These are phyloP conservation scores for Fomitopsis schrenkii DNA, from an alignment of 1,284 basidiomycete genomes.

Conservation along the genomic window DNA sequence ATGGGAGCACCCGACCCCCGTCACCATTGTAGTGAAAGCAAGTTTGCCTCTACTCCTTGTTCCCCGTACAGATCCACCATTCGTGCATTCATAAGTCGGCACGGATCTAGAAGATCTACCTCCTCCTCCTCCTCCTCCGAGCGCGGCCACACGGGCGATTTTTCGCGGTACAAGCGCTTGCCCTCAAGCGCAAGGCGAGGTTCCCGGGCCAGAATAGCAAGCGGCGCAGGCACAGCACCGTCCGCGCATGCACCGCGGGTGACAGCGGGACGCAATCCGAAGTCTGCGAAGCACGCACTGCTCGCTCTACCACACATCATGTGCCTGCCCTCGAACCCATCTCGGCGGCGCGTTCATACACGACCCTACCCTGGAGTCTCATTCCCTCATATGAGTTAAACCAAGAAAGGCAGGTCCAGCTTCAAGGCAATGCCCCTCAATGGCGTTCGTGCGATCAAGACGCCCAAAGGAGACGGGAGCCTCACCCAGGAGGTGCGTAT, in stretches of 20 bases:
- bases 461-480: too few species aligned
- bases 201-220: conserved; percentile 5
- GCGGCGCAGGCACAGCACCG: conserved; percentile 12
- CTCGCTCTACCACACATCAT: conserved; percentile 11
- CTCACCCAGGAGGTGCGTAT: too few species aligned
- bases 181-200: conserved; percentile 4
- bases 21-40: neutral
- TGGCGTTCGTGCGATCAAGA: too few species aligned
- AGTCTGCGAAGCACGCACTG: conserved; percentile 4
- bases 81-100: neutral
- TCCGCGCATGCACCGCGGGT: conserved; percentile 9
- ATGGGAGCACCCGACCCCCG: neutral
- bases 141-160: neutral
- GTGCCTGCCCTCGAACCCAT: too few species aligned
- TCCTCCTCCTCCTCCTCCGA: too few species aligned
- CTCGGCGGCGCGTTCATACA: too few species aligned
- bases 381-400: neutral
- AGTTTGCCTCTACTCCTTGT: neutral
- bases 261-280: neutral
- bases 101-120: neutral
- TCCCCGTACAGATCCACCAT: too few species aligned
- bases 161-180: neutral
- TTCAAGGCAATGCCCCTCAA: too few species aligned
- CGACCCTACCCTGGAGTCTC: neutral
- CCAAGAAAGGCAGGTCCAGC: too few species aligned